Conservation (phyloP, 768 basidiomycete species). For the Pisolithus albus region DNA sequence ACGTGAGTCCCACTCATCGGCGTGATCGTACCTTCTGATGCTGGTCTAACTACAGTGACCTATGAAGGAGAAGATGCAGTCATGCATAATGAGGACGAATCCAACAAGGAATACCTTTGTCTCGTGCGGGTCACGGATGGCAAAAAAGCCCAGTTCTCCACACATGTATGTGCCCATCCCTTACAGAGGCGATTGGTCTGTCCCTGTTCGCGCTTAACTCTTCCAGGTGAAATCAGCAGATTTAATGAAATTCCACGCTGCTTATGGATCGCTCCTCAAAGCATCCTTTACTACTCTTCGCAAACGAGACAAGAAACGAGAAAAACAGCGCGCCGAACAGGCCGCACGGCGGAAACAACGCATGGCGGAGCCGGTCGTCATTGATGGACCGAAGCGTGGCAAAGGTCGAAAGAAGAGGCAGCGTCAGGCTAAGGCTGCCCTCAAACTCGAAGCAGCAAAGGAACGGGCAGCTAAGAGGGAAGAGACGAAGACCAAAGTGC, state of each 20-base stretch:
- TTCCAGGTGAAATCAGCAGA: slow-evolving; percentile 36
- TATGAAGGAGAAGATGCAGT: slow-evolving; percentile 60
- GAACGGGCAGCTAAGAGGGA: slow-evolving; percentile 55
- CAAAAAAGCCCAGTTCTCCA: slow-evolving; percentile 61
- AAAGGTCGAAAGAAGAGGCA: slow-evolving; percentile 66
- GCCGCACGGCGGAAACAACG: slow-evolving; percentile 62
- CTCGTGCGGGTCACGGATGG: slow-evolving; percentile 75
- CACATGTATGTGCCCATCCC: slow-evolving; percentile 54
- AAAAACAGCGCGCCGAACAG: slow-evolving; percentile 71
- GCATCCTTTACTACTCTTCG: slow-evolving; percentile 71
- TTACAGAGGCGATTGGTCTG: not conserved
- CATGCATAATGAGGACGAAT: slow-evolving; percentile 43
- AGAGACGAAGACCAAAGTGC: slow-evolving; percentile 30
- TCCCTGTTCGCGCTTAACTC: slow-evolving; percentile 37
- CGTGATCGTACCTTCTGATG: slow-evolving; percentile 2
- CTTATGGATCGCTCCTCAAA: slow-evolving; percentile 77
- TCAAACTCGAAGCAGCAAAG: slow-evolving; percentile 65
- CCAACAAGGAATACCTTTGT: slow-evolving; percentile 67
- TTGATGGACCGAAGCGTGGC: slow-evolving; percentile 71
- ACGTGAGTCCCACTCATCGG: slow-evolving; percentile 40
- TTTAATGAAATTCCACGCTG: slow-evolving; percentile 61
- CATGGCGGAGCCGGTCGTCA: slow-evolving; percentile 63
- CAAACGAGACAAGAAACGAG: slow-evolving; percentile 91
- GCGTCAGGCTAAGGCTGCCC: slow-evolving; percentile 56
- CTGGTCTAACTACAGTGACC: slow-evolving; percentile 41